phyloP scores from a whole-genome alignment of 2,329 filamentous ascomycete genomes.

The Fusarium verrucosum region DNA sequence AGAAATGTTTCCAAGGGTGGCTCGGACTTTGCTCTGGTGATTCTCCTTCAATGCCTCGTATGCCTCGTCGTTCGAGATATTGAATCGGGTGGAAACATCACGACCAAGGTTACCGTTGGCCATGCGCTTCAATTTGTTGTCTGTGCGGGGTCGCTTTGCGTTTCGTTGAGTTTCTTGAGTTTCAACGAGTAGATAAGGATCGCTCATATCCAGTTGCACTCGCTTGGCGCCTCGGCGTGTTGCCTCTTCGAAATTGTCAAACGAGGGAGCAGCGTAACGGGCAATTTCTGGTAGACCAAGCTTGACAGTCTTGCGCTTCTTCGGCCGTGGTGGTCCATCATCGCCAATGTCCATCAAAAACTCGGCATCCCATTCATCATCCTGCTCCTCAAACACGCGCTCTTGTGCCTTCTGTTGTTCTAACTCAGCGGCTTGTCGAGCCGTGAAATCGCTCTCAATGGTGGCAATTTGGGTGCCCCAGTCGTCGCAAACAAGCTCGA shows the following conservation, averaged over 20 bases:
- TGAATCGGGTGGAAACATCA: conserved; percentile 84
- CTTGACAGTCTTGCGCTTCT: conserved; percentile 73
- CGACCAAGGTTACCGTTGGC: conserved; percentile 75
- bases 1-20: conserved; percentile 88
- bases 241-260: conserved; percentile 81
- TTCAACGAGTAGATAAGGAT: conserved; percentile 86
- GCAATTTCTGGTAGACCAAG: conserved; percentile 67
- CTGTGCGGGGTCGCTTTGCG: conserved; percentile 66
- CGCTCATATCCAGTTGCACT: conserved; percentile 85
- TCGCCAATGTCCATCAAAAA: conserved; percentile 62
- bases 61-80: conserved; percentile 94
- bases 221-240: conserved; percentile 79
- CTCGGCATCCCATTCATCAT: conserved; percentile 71
- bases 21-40: conserved; percentile 93
- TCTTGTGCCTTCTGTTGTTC: conserved; percentile 46
- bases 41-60: conserved; percentile 98
- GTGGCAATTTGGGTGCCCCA: conserved; percentile 75
- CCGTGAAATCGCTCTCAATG: conserved; percentile 53
- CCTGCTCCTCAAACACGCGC: conserved; percentile 53
- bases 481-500: conserved; percentile 86
- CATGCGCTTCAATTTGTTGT: conserved; percentile 71
- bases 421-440: conserved; percentile 46
- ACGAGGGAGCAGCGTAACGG: conserved; percentile 71
- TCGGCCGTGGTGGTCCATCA: conserved; percentile 61
- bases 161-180: conserved; percentile 72